These are phyloP conservation scores for Vicia villosa DNA, from an alignment of 306 rosid species.

Conservation along the genomic window DNA sequence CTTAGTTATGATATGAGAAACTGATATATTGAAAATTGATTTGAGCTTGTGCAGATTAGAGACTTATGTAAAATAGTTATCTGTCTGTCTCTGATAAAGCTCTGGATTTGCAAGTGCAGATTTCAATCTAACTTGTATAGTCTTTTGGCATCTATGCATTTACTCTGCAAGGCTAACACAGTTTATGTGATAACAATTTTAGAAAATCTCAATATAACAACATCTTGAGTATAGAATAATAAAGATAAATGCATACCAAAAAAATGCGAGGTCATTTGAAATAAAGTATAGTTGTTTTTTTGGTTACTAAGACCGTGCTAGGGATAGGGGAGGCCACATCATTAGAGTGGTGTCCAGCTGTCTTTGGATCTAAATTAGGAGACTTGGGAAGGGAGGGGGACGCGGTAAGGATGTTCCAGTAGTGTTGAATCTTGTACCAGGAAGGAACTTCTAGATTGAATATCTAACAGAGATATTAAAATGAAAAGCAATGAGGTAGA, in stretches of 20 bases:
- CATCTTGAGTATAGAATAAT: conserved; percentile 5
- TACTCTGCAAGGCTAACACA: conserved; percentile 24
- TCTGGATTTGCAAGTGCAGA: background rate
- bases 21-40: conserved; percentile 19
- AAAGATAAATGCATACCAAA: conserved; percentile 22
- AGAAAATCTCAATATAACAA: background rate
- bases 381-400: conserved; percentile 11
- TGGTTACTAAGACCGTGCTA: conserved; percentile 7
- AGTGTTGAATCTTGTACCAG: background rate
- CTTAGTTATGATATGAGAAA: conserved; percentile 2
- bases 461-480: conserved; percentile 5
- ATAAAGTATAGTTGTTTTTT: background rate
- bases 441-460: conserved; percentile 4
- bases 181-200: background rate
- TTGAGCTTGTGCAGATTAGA: conserved; percentile 3
- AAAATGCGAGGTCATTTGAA: conserved; percentile 17
- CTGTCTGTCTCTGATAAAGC: background rate
- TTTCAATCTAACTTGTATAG: conserved; percentile 23
- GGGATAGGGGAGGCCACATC: background rate
- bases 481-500: background rate
- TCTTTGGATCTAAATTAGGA: background rate
- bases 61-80: conserved; percentile 9
- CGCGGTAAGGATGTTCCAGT: background rate
- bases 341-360: conserved; percentile 3
- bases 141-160: conserved; percentile 25